Percentiles rank a stretch among this genome's conserved stretches.
phyloP scores from a whole-genome alignment of 805 yeast species.

The Starmera amethionina region DNA sequence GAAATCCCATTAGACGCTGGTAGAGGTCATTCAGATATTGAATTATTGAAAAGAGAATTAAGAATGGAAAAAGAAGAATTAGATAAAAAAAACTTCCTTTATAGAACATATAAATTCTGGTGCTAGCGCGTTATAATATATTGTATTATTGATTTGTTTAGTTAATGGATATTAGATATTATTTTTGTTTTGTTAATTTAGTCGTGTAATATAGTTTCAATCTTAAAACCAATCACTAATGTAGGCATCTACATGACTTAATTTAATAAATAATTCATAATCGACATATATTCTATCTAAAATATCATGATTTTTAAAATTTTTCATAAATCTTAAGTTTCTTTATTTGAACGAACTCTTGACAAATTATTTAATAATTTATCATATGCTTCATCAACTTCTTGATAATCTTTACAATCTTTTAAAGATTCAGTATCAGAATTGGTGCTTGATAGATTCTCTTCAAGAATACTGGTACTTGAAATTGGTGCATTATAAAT shows the following conservation, averaged over 20 bases:
- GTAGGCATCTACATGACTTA: no score
- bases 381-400: conserved; percentile 68
- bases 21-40: conserved; percentile 46
- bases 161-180: no score
- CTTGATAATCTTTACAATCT: conserved; percentile 11
- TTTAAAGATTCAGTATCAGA: conserved; percentile 1
- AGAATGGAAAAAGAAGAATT: conserved; percentile 8
- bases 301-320: no score
- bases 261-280: no score
- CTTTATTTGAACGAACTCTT: conserved; percentile 46
- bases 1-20: conserved; percentile 58
- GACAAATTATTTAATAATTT: conserved; percentile 60
- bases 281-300: no score
- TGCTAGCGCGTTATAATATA: no score
- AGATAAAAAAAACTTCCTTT: conserved; percentile 33
- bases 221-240: no score
- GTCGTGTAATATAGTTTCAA: no score
- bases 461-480: conserved; percentile 11
- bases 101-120: conserved; percentile 48
- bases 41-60: conserved; percentile 44
- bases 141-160: no score
- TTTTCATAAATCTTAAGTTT: no score
- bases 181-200: neutral
- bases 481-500: conserved; percentile 28
- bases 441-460: neutral